phyloP scores from a whole-genome alignment of 805 yeast species.

The Candida ortonii region DNA sequence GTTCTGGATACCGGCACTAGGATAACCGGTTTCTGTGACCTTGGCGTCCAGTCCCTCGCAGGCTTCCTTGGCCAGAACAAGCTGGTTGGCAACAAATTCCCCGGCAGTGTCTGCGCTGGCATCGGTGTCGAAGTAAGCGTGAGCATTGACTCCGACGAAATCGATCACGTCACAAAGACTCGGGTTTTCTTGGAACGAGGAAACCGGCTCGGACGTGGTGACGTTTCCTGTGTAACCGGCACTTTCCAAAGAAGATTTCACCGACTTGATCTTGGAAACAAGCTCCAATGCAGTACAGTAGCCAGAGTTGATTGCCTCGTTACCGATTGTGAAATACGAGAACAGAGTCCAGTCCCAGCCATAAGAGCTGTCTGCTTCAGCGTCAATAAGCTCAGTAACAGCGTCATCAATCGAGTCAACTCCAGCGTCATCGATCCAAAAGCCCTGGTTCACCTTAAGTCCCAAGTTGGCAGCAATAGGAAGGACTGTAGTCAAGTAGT shows the following conservation, averaged over 20 bases:
- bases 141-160: slow-evolving; percentile 82
- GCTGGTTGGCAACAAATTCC: slow-evolving; percentile 62
- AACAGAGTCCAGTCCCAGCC: slow-evolving; percentile 70
- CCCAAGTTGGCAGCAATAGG: slow-evolving; percentile 62
- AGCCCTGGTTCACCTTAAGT: slow-evolving; percentile 76
- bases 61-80: slow-evolving; percentile 45
- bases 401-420: slow-evolving; percentile 64
- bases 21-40: slow-evolving; percentile 89
- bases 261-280: slow-evolving; percentile 59
- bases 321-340: slow-evolving; percentile 78
- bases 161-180: slow-evolving; percentile 70
- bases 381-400: slow-evolving; percentile 37
- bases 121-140: slow-evolving; percentile 72
- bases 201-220: slow-evolving; percentile 92
- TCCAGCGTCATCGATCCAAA: slow-evolving; percentile 71
- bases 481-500: slow-evolving; percentile 58
- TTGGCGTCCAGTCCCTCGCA: slow-evolving; percentile 57
- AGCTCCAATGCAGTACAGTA: slow-evolving; percentile 62
- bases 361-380: slow-evolving; percentile 25
- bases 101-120: slow-evolving; percentile 70
- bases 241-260: slow-evolving; percentile 50
- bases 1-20: slow-evolving; percentile 65
- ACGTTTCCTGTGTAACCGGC: slow-evolving; percentile 79
- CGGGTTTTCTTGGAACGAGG: slow-evolving; percentile 59
- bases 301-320: slow-evolving; percentile 75